phyloP scores from a whole-genome alignment of 1,139 yeast genomes.

The Meyerozyma smithsonii region DNA sequence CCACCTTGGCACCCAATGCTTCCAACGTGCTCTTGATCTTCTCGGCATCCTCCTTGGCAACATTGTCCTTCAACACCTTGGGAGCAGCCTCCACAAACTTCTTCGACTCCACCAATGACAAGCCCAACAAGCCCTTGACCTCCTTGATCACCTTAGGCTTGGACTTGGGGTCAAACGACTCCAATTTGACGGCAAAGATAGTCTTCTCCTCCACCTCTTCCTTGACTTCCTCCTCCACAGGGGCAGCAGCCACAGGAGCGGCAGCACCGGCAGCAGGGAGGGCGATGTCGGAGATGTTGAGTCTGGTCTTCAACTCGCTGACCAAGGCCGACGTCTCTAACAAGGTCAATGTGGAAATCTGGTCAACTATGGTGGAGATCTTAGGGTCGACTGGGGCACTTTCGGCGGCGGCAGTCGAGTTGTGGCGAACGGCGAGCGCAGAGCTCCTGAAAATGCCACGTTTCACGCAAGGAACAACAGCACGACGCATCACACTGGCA shows the following conservation, averaged over 20 bases:
- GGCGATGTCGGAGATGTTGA: conserved; percentile 90
- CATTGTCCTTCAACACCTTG: conserved; percentile 80
- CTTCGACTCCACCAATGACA: conserved; percentile 94
- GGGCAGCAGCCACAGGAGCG: conserved; percentile 65
- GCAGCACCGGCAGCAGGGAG: conserved; percentile 73
- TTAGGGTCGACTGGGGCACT: conserved; percentile 73
- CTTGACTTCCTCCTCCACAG: conserved; percentile 69
- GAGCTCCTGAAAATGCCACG: conserved; percentile 1
- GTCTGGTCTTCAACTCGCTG: conserved; percentile 74
- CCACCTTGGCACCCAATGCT: conserved; percentile 89
- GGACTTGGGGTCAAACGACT: conserved; percentile 88
- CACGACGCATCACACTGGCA: conserved; percentile 33
- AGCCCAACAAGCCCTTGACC: conserved; percentile 85
- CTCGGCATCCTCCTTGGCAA: conserved; percentile 85
- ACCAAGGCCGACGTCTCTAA: conserved; percentile 87
- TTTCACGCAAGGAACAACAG: conserved; percentile 33
- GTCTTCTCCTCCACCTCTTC: conserved; percentile 90
- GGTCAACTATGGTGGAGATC: conserved; percentile 81
- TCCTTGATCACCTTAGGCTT: conserved; percentile 98
- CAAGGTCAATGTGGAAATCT: conserved; percentile 81
- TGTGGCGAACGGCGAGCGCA: conserved; percentile 36
- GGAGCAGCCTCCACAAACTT: conserved; percentile 98
- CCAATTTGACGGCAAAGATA: conserved; percentile 86
- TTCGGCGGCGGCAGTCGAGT: conserved; percentile 46
- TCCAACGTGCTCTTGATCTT: conserved; percentile 90